These are phyloP conservation scores for Podochytrium sp. DNA, from an alignment of 192 early-diverging fungal genomes.

Conservation along the genomic window DNA sequence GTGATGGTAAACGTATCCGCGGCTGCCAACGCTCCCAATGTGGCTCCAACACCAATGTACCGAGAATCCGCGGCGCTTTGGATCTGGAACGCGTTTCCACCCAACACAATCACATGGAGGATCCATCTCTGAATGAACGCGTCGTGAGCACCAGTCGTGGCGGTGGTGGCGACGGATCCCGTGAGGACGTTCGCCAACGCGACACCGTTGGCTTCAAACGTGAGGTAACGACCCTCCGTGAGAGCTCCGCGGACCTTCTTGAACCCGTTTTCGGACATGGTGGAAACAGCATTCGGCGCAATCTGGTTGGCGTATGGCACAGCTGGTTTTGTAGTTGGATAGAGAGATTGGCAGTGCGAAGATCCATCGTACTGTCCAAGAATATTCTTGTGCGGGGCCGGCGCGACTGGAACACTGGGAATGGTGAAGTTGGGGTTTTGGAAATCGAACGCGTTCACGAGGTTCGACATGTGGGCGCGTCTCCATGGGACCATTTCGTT, in stretches of 20 bases:
- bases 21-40: neutral
- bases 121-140: neutral
- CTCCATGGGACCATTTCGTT: no score
- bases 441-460: no score
- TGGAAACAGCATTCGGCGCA: neutral
- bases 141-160: neutral
- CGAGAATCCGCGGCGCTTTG: constrained; percentile 5
- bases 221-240: constrained; percentile 15
- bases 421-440: neutral
- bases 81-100: constrained; percentile 13
- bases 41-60: neutral
- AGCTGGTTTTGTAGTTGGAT: neutral
- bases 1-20: neutral
- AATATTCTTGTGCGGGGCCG: neutral
- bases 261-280: constrained; percentile 12
- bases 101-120: neutral
- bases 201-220: constrained; percentile 15
- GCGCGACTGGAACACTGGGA: neutral
- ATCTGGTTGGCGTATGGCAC: constrained; percentile 19
- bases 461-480: no score
- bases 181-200: neutral
- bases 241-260: constrained; percentile 14
- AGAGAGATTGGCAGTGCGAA: neutral
- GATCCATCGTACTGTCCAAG: neutral
- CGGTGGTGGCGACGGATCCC: neutral